A percentile compares a stretch with the other conserved stretches of the same genome.
Conservation (phyloP, 2,329 filamentous ascomycete genomes). For the Claviceps pazoutovae region DNA sequence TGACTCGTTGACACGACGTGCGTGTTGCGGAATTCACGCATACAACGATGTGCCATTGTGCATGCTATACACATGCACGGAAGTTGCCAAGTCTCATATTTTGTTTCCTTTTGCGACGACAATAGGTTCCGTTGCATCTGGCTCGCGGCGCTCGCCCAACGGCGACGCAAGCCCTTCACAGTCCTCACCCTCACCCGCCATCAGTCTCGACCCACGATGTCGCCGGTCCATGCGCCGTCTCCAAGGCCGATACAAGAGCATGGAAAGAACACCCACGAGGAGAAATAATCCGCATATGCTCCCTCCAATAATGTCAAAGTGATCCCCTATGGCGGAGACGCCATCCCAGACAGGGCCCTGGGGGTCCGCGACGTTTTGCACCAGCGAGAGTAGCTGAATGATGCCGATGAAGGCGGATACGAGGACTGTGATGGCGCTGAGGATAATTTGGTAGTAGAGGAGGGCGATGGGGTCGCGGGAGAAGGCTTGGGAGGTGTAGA, state of each 20-base stretch:
- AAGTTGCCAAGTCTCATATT: background rate
- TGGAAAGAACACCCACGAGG: slow-evolving; percentile 57
- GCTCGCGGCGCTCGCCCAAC: background rate
- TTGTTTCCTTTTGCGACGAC: background rate
- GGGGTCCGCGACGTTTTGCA: slow-evolving; percentile 62
- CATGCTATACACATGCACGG: background rate
- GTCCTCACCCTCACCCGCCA: background rate
- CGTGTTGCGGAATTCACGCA: background rate
- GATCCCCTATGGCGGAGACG: slow-evolving; percentile 58
- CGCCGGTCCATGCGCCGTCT: slow-evolving; percentile 31
- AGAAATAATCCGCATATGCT: slow-evolving; percentile 77
- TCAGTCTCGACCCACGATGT: background rate
- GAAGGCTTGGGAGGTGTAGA: slow-evolving; percentile 73
- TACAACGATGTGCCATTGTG: too few relatives aligned
- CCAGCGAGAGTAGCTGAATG: slow-evolving; percentile 68
- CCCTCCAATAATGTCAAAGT: slow-evolving; percentile 78
- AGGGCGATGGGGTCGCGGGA: slow-evolving; percentile 77
- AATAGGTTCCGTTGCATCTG: background rate
- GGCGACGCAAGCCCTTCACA: background rate
- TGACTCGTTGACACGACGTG: background rate
- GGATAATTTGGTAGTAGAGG: slow-evolving; percentile 81
- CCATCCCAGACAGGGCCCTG: slow-evolving; percentile 81
- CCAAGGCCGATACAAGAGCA: slow-evolving; percentile 72
- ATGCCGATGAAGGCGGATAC: slow-evolving; percentile 77
- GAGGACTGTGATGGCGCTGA: slow-evolving; percentile 70